Evolutionary conservation across 306 rosid species (phyloP).

Genomic region (Trifolium fragiferum): DNA sequence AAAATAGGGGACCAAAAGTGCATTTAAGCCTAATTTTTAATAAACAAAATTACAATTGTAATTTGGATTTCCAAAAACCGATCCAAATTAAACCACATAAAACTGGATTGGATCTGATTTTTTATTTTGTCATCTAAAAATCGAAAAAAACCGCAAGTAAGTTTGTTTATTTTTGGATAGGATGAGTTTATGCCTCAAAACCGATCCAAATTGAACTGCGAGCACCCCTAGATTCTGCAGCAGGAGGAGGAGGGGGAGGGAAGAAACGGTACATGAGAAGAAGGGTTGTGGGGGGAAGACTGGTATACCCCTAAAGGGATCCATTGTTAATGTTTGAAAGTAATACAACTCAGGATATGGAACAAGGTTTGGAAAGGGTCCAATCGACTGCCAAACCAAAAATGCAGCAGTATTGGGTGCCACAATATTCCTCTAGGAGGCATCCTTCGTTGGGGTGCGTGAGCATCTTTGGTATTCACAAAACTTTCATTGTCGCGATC

Average conservation of each 20-base stretch:
- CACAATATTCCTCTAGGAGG: constrained; percentile 62
- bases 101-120: no score
- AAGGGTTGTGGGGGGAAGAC: constrained; percentile 49
- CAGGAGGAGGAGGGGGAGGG: no score
- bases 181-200: no score
- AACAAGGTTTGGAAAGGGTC: constrained; percentile 57
- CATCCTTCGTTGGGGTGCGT: constrained; percentile 62
- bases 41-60: no score
- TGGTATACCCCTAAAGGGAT: constrained; percentile 58
- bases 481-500: constrained; percentile 66
- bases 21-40: no score
- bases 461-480: constrained; percentile 58
- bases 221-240: constrained; percentile 59
- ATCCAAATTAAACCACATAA: no score
- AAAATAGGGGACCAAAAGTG: no score
- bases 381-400: constrained; percentile 50
- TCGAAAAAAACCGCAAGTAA: no score
- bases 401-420: constrained; percentile 55
- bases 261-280: constrained; percentile 52
- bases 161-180: no score
- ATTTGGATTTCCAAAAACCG: no score
- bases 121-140: no score
- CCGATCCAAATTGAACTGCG: no score
- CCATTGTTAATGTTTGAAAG: constrained; percentile 56
- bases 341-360: constrained; percentile 59